Evolutionary conservation across 768 basidiomycete genomes (phyloP).

Genomic region (Imleria badia): DNA sequence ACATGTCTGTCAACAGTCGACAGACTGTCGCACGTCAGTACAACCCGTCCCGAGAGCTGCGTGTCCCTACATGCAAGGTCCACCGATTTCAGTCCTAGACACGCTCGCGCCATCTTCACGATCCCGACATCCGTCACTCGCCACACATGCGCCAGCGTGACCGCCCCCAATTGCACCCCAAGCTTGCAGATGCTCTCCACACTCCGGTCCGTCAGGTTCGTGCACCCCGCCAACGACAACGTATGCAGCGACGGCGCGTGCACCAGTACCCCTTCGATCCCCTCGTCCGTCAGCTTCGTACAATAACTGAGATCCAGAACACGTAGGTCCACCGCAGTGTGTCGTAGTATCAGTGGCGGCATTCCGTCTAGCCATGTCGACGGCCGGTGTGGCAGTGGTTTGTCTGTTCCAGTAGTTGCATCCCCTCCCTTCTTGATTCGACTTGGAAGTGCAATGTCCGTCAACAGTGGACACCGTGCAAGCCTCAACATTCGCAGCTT

Average conservation of each 20-base stretch:
- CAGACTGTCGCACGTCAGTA: conserved; percentile 56
- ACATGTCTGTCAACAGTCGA: conserved; percentile 79
- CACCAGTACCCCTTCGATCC: conserved; percentile 68
- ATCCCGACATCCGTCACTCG: conserved; percentile 80
- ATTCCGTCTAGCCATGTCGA: conserved; percentile 59
- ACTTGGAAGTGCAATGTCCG: conserved; percentile 78
- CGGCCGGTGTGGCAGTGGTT: conserved; percentile 56
- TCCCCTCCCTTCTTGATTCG: conserved; percentile 36
- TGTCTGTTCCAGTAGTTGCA: conserved; percentile 34
- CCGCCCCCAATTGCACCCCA: conserved; percentile 71
- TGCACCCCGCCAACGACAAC: conserved; percentile 77
- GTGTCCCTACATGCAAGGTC: conserved; percentile 77
- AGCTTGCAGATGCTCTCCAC: conserved; percentile 69
- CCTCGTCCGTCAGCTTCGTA: conserved; percentile 66
- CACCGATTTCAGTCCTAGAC: conserved; percentile 72
- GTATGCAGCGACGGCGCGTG: conserved; percentile 78
- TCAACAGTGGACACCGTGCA: conserved; percentile 72
- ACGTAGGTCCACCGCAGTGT: conserved; percentile 71
- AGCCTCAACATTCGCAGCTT: conserved; percentile 75
- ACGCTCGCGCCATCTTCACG: conserved; percentile 64
- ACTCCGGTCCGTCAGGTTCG: conserved; percentile 66
- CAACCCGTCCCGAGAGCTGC: conserved; percentile 14
- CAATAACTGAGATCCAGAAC: conserved; percentile 78
- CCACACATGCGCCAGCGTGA: conserved; percentile 77
- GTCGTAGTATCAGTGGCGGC: conserved; percentile 62